A percentile compares a stretch with the other conserved stretches of the same genome.
Conservation (phyloP, 768 basidiomycete genomes). For the Mycena chlorophos region DNA sequence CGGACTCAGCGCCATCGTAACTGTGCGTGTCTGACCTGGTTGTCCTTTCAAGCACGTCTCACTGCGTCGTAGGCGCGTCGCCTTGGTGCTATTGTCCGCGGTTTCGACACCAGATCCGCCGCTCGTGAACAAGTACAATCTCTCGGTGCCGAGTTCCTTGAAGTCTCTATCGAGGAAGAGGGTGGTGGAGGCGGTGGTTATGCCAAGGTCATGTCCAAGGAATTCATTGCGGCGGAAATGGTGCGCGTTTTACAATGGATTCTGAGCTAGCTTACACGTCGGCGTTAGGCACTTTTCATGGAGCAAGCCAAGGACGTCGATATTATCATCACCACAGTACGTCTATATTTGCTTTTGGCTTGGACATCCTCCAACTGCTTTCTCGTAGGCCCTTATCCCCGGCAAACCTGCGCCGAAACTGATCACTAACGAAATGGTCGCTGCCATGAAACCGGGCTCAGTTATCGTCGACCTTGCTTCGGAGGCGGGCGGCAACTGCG, state of each 20-base stretch:
- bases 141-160: slow-evolving; percentile 87
- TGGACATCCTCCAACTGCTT: background rate
- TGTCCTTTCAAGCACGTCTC: slow-evolving; percentile 1
- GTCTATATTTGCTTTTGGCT: slow-evolving; percentile 18
- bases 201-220: slow-evolving; percentile 88
- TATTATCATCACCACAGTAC: slow-evolving; percentile 81
- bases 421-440: slow-evolving; percentile 83
- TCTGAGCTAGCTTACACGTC: background rate
- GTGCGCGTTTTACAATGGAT: slow-evolving; percentile 36
- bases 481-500: slow-evolving; percentile 89
- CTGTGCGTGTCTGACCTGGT: slow-evolving; percentile 44
- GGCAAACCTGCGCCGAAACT: slow-evolving; percentile 85
- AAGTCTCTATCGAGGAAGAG: slow-evolving; percentile 77
- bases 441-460: slow-evolving; percentile 91
- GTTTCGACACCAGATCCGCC: slow-evolving; percentile 83
- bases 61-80: slow-evolving; percentile 58
- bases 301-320: slow-evolving; percentile 89
- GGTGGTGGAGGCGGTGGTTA: slow-evolving; percentile 84
- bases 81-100: slow-evolving; percentile 85
- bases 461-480: slow-evolving; percentile 86
- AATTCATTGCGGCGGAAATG: slow-evolving; percentile 88
- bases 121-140: slow-evolving; percentile 90
- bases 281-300: slow-evolving; percentile 64
- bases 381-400: slow-evolving; percentile 71
- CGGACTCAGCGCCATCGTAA: slow-evolving; percentile 84